phyloP scores from a whole-genome alignment of 163 green algal genomes.

The Volvox carteri region DNA sequence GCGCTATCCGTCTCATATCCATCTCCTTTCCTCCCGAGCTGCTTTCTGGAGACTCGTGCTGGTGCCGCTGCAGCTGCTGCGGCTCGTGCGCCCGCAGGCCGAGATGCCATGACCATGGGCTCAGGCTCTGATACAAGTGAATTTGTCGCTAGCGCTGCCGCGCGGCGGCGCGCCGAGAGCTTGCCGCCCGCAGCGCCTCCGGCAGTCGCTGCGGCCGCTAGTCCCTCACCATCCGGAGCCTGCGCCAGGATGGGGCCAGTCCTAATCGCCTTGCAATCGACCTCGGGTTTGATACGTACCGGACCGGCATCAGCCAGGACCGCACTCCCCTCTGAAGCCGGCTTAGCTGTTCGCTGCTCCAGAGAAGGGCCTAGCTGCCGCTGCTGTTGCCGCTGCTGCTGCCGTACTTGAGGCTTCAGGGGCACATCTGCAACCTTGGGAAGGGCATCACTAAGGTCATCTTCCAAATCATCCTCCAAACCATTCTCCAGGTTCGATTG shows the following conservation, averaged over 20 bases:
- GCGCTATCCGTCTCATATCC: too few relatives aligned
- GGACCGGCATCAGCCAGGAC: neutral
- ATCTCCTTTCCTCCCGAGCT: too few relatives aligned
- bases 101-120: neutral
- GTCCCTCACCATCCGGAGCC: too few relatives aligned
- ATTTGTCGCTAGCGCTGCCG: constrained; percentile 17
- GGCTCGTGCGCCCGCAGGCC: neutral
- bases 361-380: neutral
- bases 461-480: constrained; percentile 43
- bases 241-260: neutral
- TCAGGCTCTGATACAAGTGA: constrained; percentile 27
- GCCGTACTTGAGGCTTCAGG: neutral
- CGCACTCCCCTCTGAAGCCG: neutral
- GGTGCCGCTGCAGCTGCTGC: too few relatives aligned
- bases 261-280: neutral
- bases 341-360: neutral
- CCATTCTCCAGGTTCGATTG: neutral
- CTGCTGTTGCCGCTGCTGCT: constrained; percentile 14
- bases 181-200: neutral
- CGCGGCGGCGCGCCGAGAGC: constrained; percentile 4
- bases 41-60: too few relatives aligned
- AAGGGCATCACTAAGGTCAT: constrained; percentile 1
- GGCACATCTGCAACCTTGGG: neutral
- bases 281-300: neutral
- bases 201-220: neutral